Percentiles rank a stretch among this genome's conserved stretches.
Evolutionary conservation across 2,329 filamentous ascomycete species (phyloP).

Genomic region (Shiraia sp.): DNA sequence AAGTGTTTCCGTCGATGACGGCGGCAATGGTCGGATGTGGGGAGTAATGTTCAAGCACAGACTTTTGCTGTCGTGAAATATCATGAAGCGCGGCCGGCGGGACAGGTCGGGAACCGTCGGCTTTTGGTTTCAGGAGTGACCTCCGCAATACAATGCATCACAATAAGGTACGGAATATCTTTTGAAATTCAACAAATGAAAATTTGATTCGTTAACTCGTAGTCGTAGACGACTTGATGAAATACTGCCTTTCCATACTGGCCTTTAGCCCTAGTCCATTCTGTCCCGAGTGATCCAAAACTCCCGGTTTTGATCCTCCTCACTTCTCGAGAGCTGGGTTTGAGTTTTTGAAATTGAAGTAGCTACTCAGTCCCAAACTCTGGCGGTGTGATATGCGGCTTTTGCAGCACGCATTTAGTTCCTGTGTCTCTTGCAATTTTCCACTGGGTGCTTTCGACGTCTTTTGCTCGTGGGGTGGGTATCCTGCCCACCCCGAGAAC

Average conservation of each 20-base stretch:
- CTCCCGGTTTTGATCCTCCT: neutral
- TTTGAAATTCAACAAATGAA: neutral
- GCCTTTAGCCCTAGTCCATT: neutral
- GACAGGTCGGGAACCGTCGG: slow-evolving; percentile 4
- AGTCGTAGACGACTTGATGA: no score
- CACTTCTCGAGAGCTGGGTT: neutral
- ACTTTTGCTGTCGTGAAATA: neutral
- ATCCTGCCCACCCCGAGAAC: slow-evolving; percentile 9
- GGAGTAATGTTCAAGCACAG: neutral
- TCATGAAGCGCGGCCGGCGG: slow-evolving; percentile 6
- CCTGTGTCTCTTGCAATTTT: slow-evolving; percentile 4
- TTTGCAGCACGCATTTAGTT: slow-evolving; percentile 10
- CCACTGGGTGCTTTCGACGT: neutral
- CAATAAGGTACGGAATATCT: no score
- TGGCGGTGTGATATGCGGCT: slow-evolving; percentile 16
- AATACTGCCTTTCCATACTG: neutral
- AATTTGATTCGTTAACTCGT: neutral
- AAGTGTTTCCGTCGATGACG: slow-evolving; percentile 1
- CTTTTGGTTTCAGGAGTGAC: neutral
- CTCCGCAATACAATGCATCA: neutral
- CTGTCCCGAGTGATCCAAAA: neutral
- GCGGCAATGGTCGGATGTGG: slow-evolving; percentile 5
- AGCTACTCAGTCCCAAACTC: neutral
- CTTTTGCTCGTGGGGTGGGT: neutral
- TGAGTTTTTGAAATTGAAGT: neutral